phyloP scores from a whole-genome alignment of 805 yeast genomes.

The Metschnikowia rubicola region DNA sequence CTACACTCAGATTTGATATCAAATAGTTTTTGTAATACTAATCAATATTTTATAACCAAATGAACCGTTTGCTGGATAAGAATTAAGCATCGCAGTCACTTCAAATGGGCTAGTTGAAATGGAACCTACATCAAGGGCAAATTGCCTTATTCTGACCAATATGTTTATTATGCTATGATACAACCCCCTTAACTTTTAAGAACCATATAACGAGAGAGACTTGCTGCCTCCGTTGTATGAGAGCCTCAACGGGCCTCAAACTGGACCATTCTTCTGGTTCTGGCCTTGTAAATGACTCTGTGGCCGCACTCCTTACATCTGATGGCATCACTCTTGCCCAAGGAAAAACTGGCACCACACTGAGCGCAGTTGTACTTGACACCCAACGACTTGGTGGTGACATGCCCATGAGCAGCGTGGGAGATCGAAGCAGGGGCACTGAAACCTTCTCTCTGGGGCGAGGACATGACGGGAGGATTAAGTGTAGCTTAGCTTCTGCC shows the following conservation, averaged over 20 bases:
- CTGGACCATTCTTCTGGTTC: constrained; percentile 92
- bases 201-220: no score
- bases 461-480: constrained; percentile 29
- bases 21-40: constrained; percentile 8
- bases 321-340: constrained; percentile 91
- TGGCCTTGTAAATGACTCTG: constrained; percentile 93
- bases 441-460: constrained; percentile 79
- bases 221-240: no score
- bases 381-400: constrained; percentile 62
- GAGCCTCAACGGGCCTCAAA: constrained; percentile 38
- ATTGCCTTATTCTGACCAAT: no score
- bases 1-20: constrained; percentile 1
- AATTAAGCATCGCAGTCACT: no score
- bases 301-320: constrained; percentile 99
- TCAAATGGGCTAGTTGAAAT: no score
- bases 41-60: no score
- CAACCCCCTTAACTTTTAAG: constrained; percentile 1
- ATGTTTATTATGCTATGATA: constrained; percentile 10
- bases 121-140: no score
- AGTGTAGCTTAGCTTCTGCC: neutral
- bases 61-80: no score
- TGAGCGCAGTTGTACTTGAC: constrained; percentile 94
- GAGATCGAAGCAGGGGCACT: constrained; percentile 73
- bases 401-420: constrained; percentile 80
- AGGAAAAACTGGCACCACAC: constrained; percentile 85